Evolutionary conservation across 768 basidiomycete species (phyloP).

Genomic region (Kwoniella botswanensis): DNA sequence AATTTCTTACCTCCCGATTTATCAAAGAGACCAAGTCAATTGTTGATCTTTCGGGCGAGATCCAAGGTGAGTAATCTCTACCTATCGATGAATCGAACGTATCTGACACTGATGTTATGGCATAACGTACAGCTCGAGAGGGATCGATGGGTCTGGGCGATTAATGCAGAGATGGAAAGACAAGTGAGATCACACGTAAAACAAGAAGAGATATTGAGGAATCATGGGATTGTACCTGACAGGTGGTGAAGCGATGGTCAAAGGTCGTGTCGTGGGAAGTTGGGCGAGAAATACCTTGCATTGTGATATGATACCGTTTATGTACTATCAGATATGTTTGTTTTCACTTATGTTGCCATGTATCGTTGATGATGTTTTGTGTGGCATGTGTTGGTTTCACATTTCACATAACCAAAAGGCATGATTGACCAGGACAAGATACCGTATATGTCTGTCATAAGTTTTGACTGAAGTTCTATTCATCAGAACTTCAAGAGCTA

Average conservation of each 20-base stretch:
- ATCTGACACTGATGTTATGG: neutral
- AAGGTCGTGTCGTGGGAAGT: neutral
- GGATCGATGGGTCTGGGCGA: slow-evolving; percentile 92
- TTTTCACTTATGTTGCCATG: neutral
- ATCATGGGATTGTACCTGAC: slow-evolving; percentile 65
- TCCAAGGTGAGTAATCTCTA: slow-evolving; percentile 50
- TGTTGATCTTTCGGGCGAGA: slow-evolving; percentile 52
- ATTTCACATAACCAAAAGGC: no score
- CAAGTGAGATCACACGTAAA: slow-evolving; percentile 67
- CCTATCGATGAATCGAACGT: neutral
- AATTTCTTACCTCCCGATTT: slow-evolving; percentile 63
- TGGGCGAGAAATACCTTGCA: neutral
- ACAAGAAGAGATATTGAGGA: slow-evolving; percentile 71
- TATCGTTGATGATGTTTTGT: neutral
- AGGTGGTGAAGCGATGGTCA: slow-evolving; percentile 4
- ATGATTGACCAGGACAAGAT: no score
- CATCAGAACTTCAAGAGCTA: no score
- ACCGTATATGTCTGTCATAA: no score
- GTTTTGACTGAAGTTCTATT: no score
- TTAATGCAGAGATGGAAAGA: slow-evolving; percentile 88
- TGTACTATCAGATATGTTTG: neutral
- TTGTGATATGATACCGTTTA: neutral
- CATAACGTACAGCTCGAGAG: slow-evolving; percentile 70
- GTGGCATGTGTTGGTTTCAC: no score
- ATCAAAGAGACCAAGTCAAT: slow-evolving; percentile 58